Evolutionary conservation across 257 asterid species (phyloP), one percentile per base, ranked within the genome.

Genomic region (Mentha longifolia): DNA sequence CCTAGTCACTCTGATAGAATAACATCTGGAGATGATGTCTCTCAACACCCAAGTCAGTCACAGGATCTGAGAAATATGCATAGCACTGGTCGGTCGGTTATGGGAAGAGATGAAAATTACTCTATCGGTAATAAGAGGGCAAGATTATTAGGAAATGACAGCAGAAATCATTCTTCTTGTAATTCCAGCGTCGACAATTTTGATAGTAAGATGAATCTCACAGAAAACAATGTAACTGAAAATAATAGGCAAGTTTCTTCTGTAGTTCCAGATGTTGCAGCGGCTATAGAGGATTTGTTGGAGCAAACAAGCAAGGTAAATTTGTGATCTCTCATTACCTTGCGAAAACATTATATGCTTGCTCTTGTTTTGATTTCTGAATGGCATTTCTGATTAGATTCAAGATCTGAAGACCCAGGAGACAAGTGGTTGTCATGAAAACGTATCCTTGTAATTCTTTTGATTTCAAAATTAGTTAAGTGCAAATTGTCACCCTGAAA

Each of bases 301-400:
- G 97, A 88, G 86, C 93, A 91, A 79, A 91, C 99, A 19, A 91
- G 88, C 84, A 89, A 89, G 96, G 99, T 94, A 71, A 73, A 54
- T 49, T 39, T 67, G 66, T 30, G 61, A 45, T 75, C 65, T 68
- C 72, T 72, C 51, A 39, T 70, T 72, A 47, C 65, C 43, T 57
- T 47, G 52, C 70, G 46, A 71, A 70, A 73, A 30, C 15, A 65
- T 35, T 70, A 43, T 57, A 64, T 74, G 51, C 64, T 74, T 67
- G 61, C 33, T 51, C 75, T 31, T 80, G n/a, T 73, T 77, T 69
- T 77, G 59, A 74, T 13, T 71, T 77, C 72, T 77, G 59, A 74
- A 76, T 78, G 64, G 74, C 45, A 46, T 81, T 56, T 74, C 45
- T 59, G 71, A 65, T 73, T 73, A 94, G 98, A 91, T 89, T 79